Evolutionary conservation across 345 rosid genomes (phyloP), one percentile per base, ranked within the genome.

Genomic region (Salix dunnii): DNA sequence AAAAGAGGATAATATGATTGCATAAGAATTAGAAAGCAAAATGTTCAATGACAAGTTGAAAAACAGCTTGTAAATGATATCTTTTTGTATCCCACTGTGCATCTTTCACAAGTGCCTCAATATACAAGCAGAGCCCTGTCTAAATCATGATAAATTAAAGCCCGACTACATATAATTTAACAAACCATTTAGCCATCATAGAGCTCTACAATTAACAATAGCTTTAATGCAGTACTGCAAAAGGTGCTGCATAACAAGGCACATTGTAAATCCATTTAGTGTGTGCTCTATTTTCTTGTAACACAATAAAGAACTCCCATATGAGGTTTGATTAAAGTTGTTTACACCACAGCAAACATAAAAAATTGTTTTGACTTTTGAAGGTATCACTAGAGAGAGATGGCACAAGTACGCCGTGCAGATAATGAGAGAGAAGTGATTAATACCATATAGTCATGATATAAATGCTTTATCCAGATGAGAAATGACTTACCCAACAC

Each of bases 401-500:
- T 11, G 35, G 18, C 5, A 46, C 51, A 46, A 11, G 14, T 42
- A 10, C 5, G 16, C 17, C 2, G 51, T 3, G 1, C n/a, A 31
- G 2, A 33, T 21, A 33, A 21, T 17, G 64, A 23, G 7, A 49
- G 6, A 68, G 23, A 23, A 43, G 49, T 46, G 18, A 46, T 46
- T 14, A 46, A 46, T 46, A 14, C 18, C 18, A 12, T 46, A 14
- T 46, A 14, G 61, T 35, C 62, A 43, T 36, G 33, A 62, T 65
- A 10, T 30, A 63, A 42, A 48, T 70, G 68, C 43, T 75, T 81
- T 72, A 36, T 7, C 46, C 2, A 35, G 48, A 70, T 21, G n/a
- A 46, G 43, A 35, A 72, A 76, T 23, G 85, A 78, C 87, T 88
- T 84, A 91, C 99, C 98, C 73, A 93, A 74, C 70, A 89, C 81